A percentile compares a stretch with the other conserved stretches of the same genome.
These are phyloP conservation scores for Chaetomiaceae sp. DNA, from an alignment of 2,329 filamentous ascomycete species.

Conservation along the genomic window DNA sequence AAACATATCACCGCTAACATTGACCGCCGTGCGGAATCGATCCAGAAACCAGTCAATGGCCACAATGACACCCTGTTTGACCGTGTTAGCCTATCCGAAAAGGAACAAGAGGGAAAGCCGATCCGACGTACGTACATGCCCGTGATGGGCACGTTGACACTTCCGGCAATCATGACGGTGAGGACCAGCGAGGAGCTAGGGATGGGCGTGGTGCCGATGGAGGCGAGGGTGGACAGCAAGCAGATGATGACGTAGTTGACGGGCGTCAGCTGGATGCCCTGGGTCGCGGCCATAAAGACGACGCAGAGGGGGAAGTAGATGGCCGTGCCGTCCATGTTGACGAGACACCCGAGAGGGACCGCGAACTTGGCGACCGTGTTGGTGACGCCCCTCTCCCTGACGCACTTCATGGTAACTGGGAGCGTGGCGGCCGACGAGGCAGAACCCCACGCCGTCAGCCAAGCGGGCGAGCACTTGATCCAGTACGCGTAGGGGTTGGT, in stretches of 20 bases:
- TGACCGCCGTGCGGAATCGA: constrained; percentile 49
- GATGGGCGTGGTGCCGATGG: constrained; percentile 52
- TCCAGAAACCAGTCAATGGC: constrained; percentile 55
- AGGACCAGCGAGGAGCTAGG: constrained; percentile 49
- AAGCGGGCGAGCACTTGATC: constrained; percentile 46
- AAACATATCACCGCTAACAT: constrained; percentile 49
- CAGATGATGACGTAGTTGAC: constrained; percentile 47
- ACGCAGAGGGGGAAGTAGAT: constrained; percentile 53
- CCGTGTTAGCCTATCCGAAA: no score
- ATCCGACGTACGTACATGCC: constrained; percentile 9
- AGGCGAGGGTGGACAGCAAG: constrained; percentile 46
- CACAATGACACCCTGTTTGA: constrained; percentile 41
- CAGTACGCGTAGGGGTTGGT: constrained; percentile 46
- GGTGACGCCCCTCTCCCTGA: constrained; percentile 39
- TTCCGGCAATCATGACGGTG: constrained; percentile 46
- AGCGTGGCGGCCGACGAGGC: constrained; percentile 51
- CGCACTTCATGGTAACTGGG: constrained; percentile 44
- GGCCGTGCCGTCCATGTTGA: constrained; percentile 52
- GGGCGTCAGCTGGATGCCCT: constrained; percentile 40
- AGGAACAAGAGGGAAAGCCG: no score
- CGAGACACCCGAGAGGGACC: constrained; percentile 44
- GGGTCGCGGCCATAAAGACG: constrained; percentile 49
- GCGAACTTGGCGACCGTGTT: constrained; percentile 43
- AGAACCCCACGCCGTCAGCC: constrained; percentile 52
- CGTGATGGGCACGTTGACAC: constrained; percentile 36